Conservation (phyloP, 176 grass and related monocot species). For the Microstegium vimineum region DNA sequence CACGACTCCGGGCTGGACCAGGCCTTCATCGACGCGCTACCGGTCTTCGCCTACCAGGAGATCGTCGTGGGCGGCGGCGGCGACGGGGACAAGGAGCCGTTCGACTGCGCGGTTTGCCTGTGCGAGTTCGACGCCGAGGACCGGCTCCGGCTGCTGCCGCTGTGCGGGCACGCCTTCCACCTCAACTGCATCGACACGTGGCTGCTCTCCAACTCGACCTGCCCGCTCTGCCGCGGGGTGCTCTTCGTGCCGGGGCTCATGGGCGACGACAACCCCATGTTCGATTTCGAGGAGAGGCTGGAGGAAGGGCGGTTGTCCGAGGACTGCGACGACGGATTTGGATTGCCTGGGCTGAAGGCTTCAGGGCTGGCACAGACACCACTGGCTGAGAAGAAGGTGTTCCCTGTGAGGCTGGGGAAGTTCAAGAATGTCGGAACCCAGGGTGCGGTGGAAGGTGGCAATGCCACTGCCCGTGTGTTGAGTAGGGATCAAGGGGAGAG, state of each 20-base stretch:
- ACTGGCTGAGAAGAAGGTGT: slow-evolving; percentile 53
- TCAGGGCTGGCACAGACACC: slow-evolving; percentile 23
- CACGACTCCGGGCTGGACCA: slow-evolving; percentile 91
- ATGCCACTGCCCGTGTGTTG: slow-evolving; percentile 21
- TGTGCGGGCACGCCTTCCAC: slow-evolving; percentile 91
- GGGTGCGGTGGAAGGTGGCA: slow-evolving; percentile 32
- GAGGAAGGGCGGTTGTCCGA: slow-evolving; percentile 40
- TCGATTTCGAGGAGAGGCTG: slow-evolving; percentile 47
- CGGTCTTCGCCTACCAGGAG: slow-evolving; percentile 84
- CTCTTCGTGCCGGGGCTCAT: slow-evolving; percentile 45
- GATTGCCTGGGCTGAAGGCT: slow-evolving; percentile 21
- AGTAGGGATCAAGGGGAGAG: slow-evolving; percentile 69
- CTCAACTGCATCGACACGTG: slow-evolving; percentile 85
- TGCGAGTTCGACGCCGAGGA: slow-evolving; percentile 77
- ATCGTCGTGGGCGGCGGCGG: slow-evolving; percentile 48
- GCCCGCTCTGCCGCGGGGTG: slow-evolving; percentile 76
- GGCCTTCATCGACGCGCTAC: slow-evolving; percentile 82
- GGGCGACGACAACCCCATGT: slow-evolving; percentile 44
- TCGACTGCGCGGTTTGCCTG: slow-evolving; percentile 90
- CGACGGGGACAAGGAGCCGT: slow-evolving; percentile 74
- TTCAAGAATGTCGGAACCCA: slow-evolving; percentile 65
- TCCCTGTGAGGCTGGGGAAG: slow-evolving; percentile 82
- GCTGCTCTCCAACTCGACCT: slow-evolving; percentile 94
- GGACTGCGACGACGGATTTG: slow-evolving; percentile 27
- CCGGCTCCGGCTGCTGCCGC: slow-evolving; percentile 68